Percentiles rank a stretch among this genome's conserved stretches.
phyloP scores from a whole-genome alignment of 163 green algal genomes.

The Coccomyxa subellipsoidea region DNA sequence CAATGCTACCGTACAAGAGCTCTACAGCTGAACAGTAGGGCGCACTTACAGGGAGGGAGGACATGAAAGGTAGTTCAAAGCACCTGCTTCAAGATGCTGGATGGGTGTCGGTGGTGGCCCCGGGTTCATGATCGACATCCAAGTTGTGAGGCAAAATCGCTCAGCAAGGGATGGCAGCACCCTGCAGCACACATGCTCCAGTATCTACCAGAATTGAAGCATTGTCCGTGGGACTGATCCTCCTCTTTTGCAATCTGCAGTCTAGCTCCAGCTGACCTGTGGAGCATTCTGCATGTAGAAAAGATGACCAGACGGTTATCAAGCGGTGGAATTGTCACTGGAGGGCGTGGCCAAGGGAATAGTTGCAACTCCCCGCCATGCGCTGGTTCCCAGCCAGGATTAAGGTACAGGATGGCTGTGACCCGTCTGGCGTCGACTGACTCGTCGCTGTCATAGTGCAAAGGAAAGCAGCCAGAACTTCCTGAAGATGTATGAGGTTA shows the following conservation, averaged over 20 bases:
- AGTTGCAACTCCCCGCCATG: slow-evolving; percentile 66
- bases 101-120: neutral
- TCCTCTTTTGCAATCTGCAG: too few species aligned
- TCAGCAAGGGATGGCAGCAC: slow-evolving; percentile 28
- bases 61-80: neutral
- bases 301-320: slow-evolving; percentile 75
- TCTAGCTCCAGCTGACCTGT: slow-evolving; percentile 64
- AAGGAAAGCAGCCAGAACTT: slow-evolving; percentile 65
- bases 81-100: neutral
- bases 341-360: slow-evolving; percentile 63
- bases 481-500: neutral
- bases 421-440: slow-evolving; percentile 58
- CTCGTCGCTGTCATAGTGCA: slow-evolving; percentile 75
- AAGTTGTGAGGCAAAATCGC: slow-evolving; percentile 76
- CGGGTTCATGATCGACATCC: slow-evolving; percentile 46
- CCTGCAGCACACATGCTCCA: slow-evolving; percentile 7
- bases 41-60: too few species aligned
- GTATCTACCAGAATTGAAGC: neutral
- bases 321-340: slow-evolving; percentile 61
- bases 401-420: slow-evolving; percentile 79
- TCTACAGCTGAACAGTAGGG: too few species aligned
- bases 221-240: neutral
- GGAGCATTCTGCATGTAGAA: slow-evolving; percentile 59
- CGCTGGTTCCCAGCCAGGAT: slow-evolving; percentile 50
- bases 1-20: too few species aligned